A percentile compares a stretch with the other conserved stretches of the same genome.
Conservation (phyloP, 495 filamentous ascomycete species). For the Penicillium dipodomyicola region DNA sequence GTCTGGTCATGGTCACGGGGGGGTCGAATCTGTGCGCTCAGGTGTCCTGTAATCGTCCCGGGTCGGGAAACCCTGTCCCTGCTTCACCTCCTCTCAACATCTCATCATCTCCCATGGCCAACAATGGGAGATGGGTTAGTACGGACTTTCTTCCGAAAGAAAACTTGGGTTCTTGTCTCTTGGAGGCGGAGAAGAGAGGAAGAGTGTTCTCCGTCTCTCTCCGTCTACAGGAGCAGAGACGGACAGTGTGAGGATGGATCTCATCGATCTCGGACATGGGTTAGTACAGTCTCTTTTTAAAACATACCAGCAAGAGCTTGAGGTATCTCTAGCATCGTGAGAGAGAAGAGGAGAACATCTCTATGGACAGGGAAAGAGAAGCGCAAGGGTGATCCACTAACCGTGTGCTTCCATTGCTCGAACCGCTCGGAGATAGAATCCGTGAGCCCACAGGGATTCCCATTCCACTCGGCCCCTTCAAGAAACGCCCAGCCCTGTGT, state of each 20-base stretch:
- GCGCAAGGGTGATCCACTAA: conserved; percentile 9
- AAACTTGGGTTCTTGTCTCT: not conserved
- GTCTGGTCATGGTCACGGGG: not conserved
- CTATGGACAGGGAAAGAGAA: not conserved
- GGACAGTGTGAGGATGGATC: not conserved
- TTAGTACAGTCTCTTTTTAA: not conserved
- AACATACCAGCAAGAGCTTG: not conserved
- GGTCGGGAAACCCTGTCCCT: not conserved
- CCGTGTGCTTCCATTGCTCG: conserved; percentile 13
- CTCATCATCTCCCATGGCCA: not conserved
- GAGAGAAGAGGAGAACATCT: not conserved
- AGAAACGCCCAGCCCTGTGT: not conserved
- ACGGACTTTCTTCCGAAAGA: not conserved
- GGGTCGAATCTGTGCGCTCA: not conserved
- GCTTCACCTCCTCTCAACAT: not conserved
- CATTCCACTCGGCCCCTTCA: conserved; percentile 10
- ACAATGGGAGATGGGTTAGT: not conserved
- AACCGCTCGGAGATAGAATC: conserved; percentile 20
- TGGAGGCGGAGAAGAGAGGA: not conserved
- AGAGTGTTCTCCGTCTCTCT: not conserved
- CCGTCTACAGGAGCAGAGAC: not conserved
- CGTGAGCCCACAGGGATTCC: conserved; percentile 9
- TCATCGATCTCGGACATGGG: not conserved
- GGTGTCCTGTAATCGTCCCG: not conserved
- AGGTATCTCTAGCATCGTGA: not conserved